These are phyloP conservation scores for Blepharisma japonicum DNA, from an alignment of 73 alveolate genomes.

Conservation along the genomic window DNA sequence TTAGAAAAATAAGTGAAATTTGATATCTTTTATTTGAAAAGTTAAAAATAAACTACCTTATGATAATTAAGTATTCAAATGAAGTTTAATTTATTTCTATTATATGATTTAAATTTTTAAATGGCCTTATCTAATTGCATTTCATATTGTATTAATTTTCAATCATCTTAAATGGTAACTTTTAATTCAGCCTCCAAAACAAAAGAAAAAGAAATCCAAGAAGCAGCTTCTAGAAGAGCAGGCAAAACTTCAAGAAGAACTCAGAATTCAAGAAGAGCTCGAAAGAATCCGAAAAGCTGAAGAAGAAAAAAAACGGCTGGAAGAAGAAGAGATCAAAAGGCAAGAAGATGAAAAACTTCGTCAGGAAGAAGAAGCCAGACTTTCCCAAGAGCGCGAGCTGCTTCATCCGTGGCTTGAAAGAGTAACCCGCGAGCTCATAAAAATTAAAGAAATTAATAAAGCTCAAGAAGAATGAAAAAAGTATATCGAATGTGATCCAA, in stretches of 20 bases:
- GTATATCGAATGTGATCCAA: constrained; percentile 49
- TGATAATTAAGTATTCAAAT: no score
- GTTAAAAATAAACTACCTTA: no score
- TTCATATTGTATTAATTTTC: no score
- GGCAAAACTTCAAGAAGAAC: constrained; percentile 56
- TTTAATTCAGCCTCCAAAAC: no score
- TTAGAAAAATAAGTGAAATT: no score
- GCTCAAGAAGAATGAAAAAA: constrained; percentile 37
- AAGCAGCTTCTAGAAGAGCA: constrained; percentile 61
- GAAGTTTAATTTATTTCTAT: no score
- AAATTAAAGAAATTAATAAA: neutral
- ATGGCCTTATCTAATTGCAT: no score
- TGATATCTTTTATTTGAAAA: no score
- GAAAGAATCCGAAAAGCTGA: constrained; percentile 52
- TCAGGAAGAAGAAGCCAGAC: constrained; percentile 49
- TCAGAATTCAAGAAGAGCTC: constrained; percentile 54
- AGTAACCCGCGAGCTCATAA: constrained; percentile 29
- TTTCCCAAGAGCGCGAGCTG: constrained; percentile 39
- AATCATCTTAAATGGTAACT: no score
- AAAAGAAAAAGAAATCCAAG: constrained; percentile 61
- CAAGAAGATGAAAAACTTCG: constrained; percentile 51
- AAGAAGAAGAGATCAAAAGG: constrained; percentile 50
- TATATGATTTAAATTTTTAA: no score
- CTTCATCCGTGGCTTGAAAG: constrained; percentile 33
- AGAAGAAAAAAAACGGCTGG: constrained; percentile 40